These are phyloP conservation scores for Ramaria rubella DNA, from an alignment of 768 basidiomycete genomes.

Conservation along the genomic window DNA sequence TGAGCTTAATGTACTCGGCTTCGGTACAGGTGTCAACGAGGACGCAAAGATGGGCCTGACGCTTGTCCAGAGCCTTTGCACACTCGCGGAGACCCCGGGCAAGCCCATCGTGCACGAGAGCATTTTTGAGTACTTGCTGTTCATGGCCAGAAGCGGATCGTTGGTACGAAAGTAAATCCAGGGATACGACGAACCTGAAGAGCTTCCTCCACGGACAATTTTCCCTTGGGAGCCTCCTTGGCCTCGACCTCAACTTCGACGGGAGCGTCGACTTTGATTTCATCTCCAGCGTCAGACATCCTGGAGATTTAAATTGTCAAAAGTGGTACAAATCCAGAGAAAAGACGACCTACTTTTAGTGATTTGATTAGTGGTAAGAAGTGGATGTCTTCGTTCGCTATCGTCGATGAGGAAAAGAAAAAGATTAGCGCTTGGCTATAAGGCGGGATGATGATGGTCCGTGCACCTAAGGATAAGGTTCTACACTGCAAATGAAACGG, in stretches of 20 bases:
- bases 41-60: slow-evolving; percentile 96
- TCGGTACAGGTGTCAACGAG: slow-evolving; percentile 99
- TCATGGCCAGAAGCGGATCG: not conserved
- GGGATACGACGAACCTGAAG: slow-evolving; percentile 54
- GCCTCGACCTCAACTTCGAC: slow-evolving; percentile 72
- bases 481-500: not conserved
- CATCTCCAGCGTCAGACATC: slow-evolving; percentile 99
- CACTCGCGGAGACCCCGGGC: slow-evolving; percentile 96
- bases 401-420: slow-evolving; percentile 74
- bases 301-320: slow-evolving; percentile 26
- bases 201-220: slow-evolving; percentile 92
- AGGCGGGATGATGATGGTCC: slow-evolving; percentile 5
- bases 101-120: slow-evolving; percentile 96
- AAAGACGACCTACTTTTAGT: slow-evolving; percentile 24
- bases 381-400: slow-evolving; percentile 88
- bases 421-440: not conserved
- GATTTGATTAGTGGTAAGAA: slow-evolving; percentile 11
- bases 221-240: slow-evolving; percentile 88
- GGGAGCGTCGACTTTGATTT: slow-evolving; percentile 66
- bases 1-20: slow-evolving; percentile 99
- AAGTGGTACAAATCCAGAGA: not conserved
- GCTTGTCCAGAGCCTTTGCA: slow-evolving; percentile 97
- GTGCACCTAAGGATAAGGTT: not conserved
- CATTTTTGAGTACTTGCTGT: slow-evolving; percentile 98
- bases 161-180: not conserved